These are phyloP conservation scores for Gnomoniopsis smithogilvyi DNA, from an alignment of 2,329 filamentous ascomycete genomes.

Conservation along the genomic window DNA sequence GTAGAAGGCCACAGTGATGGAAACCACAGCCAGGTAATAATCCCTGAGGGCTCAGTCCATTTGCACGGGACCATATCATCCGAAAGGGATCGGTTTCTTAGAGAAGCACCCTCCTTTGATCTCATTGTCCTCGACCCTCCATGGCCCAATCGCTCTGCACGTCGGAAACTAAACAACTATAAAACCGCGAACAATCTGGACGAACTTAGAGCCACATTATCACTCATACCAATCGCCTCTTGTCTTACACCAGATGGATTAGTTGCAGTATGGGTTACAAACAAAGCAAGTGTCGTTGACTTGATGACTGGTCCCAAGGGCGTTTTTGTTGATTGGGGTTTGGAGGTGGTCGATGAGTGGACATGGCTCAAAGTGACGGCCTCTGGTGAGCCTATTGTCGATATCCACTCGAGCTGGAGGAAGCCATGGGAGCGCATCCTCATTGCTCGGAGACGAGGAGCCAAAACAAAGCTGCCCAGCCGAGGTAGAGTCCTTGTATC, in stretches of 20 bases:
- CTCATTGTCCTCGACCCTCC: conserved; percentile 73
- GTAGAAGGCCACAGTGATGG: conserved; percentile 9
- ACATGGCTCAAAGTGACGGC: conserved; percentile 73
- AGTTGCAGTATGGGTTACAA: conserved; percentile 76
- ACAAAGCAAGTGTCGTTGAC: conserved; percentile 58
- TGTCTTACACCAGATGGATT: conserved; percentile 53
- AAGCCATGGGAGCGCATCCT: conserved; percentile 76
- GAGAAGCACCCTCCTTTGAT: conserved; percentile 53
- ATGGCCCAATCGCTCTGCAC: conserved; percentile 76
- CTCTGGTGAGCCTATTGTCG: conserved; percentile 61
- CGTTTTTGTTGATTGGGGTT: conserved; percentile 64
- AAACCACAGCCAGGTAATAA: conserved; percentile 18
- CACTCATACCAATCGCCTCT: conserved; percentile 51
- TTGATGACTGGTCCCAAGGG: conserved; percentile 46
- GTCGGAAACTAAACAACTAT: conserved; percentile 53
- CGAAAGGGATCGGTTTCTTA: conserved; percentile 37
- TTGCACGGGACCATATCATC: conserved; percentile 48
- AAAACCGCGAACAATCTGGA: conserved; percentile 40
- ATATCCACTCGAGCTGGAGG: conserved; percentile 59
- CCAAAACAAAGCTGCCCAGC: conserved; percentile 26
- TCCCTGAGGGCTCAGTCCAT: conserved; percentile 41
- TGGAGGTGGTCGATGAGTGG: conserved; percentile 68
- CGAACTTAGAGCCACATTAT: conserved; percentile 49
- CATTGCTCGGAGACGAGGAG: conserved; percentile 46
- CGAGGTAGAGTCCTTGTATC: conserved; percentile 60